Conservation (phyloP, 1,284 basidiomycete genomes). For the Vanrija sp. region DNA sequence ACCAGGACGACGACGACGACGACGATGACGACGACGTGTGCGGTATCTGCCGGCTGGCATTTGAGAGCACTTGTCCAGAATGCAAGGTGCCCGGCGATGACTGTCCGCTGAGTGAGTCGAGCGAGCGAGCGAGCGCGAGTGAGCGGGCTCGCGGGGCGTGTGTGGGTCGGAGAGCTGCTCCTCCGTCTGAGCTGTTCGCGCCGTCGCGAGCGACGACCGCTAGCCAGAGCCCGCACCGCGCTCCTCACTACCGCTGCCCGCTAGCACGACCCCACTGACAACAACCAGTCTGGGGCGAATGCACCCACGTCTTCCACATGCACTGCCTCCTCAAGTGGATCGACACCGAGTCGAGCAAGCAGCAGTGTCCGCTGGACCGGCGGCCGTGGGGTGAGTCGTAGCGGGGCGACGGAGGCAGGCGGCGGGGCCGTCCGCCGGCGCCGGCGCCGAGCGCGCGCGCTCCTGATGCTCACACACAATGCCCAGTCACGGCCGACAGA, state of each 20-base stretch:
- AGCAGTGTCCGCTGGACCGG: conserved; percentile 91
- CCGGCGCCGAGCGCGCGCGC: background rate
- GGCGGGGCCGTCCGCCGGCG: background rate
- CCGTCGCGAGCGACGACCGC: no score
- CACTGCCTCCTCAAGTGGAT: conserved; percentile 95
- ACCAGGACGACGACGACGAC: conserved; percentile 55
- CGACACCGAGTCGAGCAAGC: conserved; percentile 75
- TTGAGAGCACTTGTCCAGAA: conserved; percentile 85
- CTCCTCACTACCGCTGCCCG: no score
- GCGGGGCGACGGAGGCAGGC: background rate
- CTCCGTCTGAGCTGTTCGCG: no score
- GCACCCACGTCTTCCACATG: conserved; percentile 91
- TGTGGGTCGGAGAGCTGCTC: no score
- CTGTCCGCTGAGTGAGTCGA: conserved; percentile 78
- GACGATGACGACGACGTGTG: conserved; percentile 83
- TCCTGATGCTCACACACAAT: conserved; percentile 1
- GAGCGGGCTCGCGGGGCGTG: background rate
- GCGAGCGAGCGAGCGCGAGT: background rate
- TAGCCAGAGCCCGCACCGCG: no score
- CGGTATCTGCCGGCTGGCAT: conserved; percentile 87
- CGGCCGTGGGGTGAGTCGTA: conserved; percentile 74
- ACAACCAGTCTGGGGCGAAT: conserved; percentile 78
- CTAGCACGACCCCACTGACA: background rate
- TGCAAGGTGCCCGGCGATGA: conserved; percentile 96
- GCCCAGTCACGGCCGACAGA: conserved; percentile 41